Evolutionary conservation across 306 rosid species (phyloP), one percentile per base, ranked within the genome.

Genomic region (Cucumis cinereus): DNA sequence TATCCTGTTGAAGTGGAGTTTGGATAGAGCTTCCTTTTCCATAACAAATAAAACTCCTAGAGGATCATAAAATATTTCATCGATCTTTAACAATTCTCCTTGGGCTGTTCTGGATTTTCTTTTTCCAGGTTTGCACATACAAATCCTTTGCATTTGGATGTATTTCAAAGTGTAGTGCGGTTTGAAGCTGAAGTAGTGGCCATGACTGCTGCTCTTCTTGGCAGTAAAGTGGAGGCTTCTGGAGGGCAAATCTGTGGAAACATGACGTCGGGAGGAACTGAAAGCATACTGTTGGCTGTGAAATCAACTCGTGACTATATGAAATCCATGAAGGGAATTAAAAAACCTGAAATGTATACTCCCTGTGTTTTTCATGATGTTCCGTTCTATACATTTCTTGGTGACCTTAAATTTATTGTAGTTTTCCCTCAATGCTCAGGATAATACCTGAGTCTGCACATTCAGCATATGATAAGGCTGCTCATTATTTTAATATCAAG

Each of bases 231-330:
- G 58, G 89, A 87, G 78, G 82, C 83, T 75, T 90, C 92, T n/a
- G 96, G 94, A 79, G 94, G 96, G 70, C 84, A 93, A 85, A 83
- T 91, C 75, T 93, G 98, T 75, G 98, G 98, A 77, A 93, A 93
- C 84, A 93, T 93, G 98, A 93, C 98, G 41, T 93, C 98, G 4
- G 98, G 98, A 62, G 98, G 97, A 86, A 93, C 98, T 56, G 98
- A 93, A 86, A 93, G 98, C 80, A 93, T 93, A 86, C 76, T 93
- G 72, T 79, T 93, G 77, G 97, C 98, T 24, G 88, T 93, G 80
- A 93, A 93, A 80, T 85, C 97, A 68, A 88, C 98, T 20, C 98
- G 98, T 56, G 98, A 93, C 85, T 91, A 86, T 77, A 93, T 91
- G 98, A 91, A 90, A 84, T 75, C 83, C 71, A 91, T 80, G 85